Base-by-base conservation (phyloP, 2,329 filamentous ascomycete species). In the Botrytis paeoniae region DNA sequence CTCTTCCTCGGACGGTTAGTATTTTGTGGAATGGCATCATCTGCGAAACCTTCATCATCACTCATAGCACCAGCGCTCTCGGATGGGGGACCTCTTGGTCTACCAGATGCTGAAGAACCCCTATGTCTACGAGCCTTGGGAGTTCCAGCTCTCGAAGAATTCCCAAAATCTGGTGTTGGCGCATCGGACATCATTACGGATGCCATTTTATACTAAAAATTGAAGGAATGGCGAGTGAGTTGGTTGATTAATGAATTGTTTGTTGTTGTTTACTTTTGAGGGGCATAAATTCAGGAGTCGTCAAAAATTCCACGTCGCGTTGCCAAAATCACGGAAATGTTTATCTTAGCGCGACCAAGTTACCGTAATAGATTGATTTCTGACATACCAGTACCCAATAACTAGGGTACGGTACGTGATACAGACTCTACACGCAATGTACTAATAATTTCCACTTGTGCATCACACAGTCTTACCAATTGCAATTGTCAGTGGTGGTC, bases 1-100 rank as follows among this genome's bases (percentile, higher is more conserved):
- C 78, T 81, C 73, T 88, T 78, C 64, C 74, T 78, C 57, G 78
- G 78, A 84, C 63, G 83, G 82, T 35, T 85, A 81, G 74, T 88
- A 84, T 74, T 86, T 82, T 73, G 84, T 84, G 89, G 89, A 16
- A 91, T 84, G 80, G 90, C 88, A 78, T 91, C 89, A 78, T 91
- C 89, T 73, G 86, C 89, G 76, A 90, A 90, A 6, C 88, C 88
- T 77, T 88, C 89, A 73, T 90, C 88, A 73, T 91, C 89, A 75
- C 89, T 90, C n/a, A 85, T 84, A 0, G 86, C 87, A 70, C 86
- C 88, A 75, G 86, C 79, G 75, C 87, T 89, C 81, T 91, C 89
- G 7, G 89, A 91, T 1, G 88, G 89, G n/a, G 88, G 89, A 62
- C 78, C 80, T 63, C 79, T 75, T 73, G 80, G 80, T 75, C 80